Conservation (phyloP, 2,329 filamentous ascomycete genomes). For the Ophiocordyceps camponoti-rufipedis region DNA sequence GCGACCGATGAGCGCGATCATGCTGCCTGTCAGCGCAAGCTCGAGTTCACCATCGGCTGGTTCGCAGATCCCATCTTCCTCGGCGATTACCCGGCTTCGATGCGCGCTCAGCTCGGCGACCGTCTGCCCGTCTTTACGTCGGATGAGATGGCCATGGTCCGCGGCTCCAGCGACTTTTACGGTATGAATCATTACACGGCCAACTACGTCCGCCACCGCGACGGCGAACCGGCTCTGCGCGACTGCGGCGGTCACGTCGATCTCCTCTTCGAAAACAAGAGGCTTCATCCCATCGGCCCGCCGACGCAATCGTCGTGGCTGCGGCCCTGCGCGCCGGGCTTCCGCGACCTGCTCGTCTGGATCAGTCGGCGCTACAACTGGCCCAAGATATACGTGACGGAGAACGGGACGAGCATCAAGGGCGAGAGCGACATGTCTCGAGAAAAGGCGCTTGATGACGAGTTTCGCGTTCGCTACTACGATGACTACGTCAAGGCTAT, state of each 20-base stretch:
- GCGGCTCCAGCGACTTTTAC: constrained; percentile 84
- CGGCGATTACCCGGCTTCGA: constrained; percentile 67
- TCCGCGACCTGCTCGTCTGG: constrained; percentile 62
- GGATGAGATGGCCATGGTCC: constrained; percentile 55
- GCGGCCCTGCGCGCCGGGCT: constrained; percentile 55
- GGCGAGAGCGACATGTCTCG: constrained; percentile 60
- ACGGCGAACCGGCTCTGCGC: constrained; percentile 36
- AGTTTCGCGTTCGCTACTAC: constrained; percentile 69
- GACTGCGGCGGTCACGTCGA: constrained; percentile 67
- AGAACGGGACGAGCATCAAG: constrained; percentile 74
- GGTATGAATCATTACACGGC: constrained; percentile 91
- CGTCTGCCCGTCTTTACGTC: constrained; percentile 57
- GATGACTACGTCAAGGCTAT: constrained; percentile 58
- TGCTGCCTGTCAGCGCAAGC: constrained; percentile 14
- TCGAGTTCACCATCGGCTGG: constrained; percentile 21
- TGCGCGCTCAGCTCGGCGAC: constrained; percentile 63
- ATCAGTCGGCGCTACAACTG: constrained; percentile 57
- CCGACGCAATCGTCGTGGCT: constrained; percentile 76
- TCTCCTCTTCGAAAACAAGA: constrained; percentile 50
- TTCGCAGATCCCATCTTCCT: constrained; percentile 34
- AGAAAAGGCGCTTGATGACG: constrained; percentile 58
- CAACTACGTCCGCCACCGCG: constrained; percentile 65
- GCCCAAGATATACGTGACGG: constrained; percentile 72
- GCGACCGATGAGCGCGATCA: constrained; percentile 6
- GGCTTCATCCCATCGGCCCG: constrained; percentile 55